Evolutionary conservation across 257 asterid genomes (phyloP).

Genomic region (Scutellaria minor): DNA sequence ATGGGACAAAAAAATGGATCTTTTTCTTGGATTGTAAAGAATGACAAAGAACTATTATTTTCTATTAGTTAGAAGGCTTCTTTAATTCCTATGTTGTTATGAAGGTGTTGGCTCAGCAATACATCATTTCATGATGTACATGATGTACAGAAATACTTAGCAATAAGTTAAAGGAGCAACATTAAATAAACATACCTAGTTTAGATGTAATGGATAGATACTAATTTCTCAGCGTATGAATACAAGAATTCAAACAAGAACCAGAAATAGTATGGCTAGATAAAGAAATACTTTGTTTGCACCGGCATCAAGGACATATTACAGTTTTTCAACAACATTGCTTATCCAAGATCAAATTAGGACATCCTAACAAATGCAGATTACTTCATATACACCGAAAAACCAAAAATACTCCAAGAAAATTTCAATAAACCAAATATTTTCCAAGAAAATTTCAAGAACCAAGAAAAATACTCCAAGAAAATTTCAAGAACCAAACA

Average conservation of each 20-base stretch:
- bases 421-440: too few relatives aligned
- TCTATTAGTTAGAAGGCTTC: neutral
- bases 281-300: neutral
- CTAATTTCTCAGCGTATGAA: neutral
- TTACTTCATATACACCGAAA: slow-evolving; percentile 6
- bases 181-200: too few relatives aligned
- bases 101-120: neutral
- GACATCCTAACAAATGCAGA: slow-evolving; percentile 6
- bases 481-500: neutral
- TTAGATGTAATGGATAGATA: neutral
- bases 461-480: too few relatives aligned
- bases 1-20: neutral
- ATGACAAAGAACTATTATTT: neutral
- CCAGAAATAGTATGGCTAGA: neutral
- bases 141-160: neutral
- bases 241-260: slow-evolving; percentile 15
- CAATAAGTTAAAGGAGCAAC: neutral
- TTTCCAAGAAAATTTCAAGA: too few relatives aligned
- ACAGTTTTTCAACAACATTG: slow-evolving; percentile 12
- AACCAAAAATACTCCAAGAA: neutral
- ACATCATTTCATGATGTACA: neutral
- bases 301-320: neutral
- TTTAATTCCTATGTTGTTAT: neutral
- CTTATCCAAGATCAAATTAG: neutral
- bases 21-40: neutral